phyloP scores from a whole-genome alignment of 139 green algal species.

The Micractinium sp. region DNA sequence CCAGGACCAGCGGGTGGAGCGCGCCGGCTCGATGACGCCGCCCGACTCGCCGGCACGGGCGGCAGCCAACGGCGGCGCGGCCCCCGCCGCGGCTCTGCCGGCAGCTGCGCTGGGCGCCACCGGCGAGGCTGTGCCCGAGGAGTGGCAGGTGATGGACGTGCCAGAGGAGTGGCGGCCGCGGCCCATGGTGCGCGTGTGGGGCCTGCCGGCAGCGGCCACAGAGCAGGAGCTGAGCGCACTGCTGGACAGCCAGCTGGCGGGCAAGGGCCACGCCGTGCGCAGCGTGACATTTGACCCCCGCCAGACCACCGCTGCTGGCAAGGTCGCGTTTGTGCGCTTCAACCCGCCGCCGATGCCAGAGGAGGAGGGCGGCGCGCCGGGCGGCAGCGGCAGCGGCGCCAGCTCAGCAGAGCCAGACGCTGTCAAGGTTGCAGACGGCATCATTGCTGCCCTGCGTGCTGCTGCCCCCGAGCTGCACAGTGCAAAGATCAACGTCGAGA shows the following conservation, averaged over 20 bases:
- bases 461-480: conserved; percentile 36
- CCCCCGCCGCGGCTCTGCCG: not conserved
- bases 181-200: conserved; percentile 53
- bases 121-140: conserved; percentile 40
- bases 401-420: conserved; percentile 30
- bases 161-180: conserved; percentile 55
- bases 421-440: conserved; percentile 41
- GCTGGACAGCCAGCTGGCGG: conserved; percentile 43
- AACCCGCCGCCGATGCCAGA: conserved; percentile 39
- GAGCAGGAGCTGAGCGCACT: conserved; percentile 47
- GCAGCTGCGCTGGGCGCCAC: not conserved
- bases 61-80: not conserved
- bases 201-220: conserved; percentile 45
- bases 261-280: not conserved
- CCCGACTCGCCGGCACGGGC: not conserved
- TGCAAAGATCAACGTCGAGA: conserved; percentile 21
- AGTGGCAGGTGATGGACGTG: conserved; percentile 67
- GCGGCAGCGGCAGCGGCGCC: not conserved
- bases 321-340: conserved; percentile 54
- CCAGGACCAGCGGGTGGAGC: not conserved
- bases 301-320: conserved; percentile 15
- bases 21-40: conserved; percentile 2
- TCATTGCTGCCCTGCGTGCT: conserved; percentile 46
- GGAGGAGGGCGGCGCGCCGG: not conserved
- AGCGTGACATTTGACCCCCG: conserved; percentile 55